These are phyloP conservation scores for Glutinoglossum americanum DNA, from an alignment of 495 filamentous ascomycete species.

Conservation along the genomic window DNA sequence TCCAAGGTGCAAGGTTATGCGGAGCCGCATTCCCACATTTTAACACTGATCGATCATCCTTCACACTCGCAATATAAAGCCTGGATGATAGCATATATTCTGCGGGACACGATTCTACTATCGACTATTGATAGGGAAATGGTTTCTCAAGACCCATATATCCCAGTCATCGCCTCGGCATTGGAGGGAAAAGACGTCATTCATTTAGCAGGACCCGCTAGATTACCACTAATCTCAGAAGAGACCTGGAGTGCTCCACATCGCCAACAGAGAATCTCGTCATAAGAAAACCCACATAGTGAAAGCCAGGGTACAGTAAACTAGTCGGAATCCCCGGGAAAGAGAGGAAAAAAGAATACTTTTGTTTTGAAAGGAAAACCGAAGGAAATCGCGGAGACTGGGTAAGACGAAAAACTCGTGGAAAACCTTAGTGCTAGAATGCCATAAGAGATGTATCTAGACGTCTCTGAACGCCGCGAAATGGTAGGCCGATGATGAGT, in stretches of 20 bases:
- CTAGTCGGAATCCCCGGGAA: neutral
- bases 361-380: neutral
- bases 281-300: neutral
- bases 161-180: neutral
- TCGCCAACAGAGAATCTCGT: no score
- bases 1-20: neutral
- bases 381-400: neutral
- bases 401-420: neutral
- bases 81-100: neutral
- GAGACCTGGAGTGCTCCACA: neutral
- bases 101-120: neutral
- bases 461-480: neutral
- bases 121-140: neutral
- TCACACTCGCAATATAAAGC: no score
- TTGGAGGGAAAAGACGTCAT: neutral
- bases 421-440: neutral
- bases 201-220: neutral
- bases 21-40: neutral
- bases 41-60: neutral
- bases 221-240: neutral
- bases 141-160: neutral
- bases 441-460: neutral
- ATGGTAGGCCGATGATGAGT: neutral
- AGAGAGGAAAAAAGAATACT: neutral
- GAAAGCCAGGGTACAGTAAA: neutral